Percentiles rank a stretch among this genome's conserved stretches.
These are phyloP conservation scores for Dentipellis fragilis DNA, from an alignment of 768 basidiomycete genomes.

Conservation along the genomic window DNA sequence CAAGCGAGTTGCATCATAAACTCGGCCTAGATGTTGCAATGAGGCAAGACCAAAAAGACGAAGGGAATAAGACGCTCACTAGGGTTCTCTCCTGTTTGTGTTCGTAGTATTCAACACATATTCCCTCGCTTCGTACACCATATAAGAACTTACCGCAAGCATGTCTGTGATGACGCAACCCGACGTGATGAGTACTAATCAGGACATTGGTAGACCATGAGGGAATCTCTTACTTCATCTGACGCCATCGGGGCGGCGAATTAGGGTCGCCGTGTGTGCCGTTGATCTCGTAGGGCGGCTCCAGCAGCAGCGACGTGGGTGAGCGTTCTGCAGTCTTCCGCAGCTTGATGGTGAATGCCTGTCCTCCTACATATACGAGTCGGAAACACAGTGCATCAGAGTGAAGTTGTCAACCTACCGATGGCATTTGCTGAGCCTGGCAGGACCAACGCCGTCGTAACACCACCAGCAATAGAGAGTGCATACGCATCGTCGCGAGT, in stretches of 20 bases:
- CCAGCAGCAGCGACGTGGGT: slow-evolving; percentile 56
- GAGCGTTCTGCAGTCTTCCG: slow-evolving; percentile 64
- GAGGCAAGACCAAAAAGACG: too few relatives aligned
- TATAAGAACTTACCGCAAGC: slow-evolving; percentile 37
- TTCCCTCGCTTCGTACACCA: not conserved
- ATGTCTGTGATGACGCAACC: slow-evolving; percentile 29
- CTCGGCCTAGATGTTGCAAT: too few relatives aligned
- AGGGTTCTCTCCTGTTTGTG: slow-evolving; percentile 47
- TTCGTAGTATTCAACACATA: not conserved
- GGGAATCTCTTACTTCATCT: slow-evolving; percentile 51
- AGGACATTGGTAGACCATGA: not conserved
- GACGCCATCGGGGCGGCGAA: slow-evolving; percentile 37
- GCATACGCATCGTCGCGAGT: slow-evolving; percentile 69
- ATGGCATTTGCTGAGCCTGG: slow-evolving; percentile 67
- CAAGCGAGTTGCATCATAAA: slow-evolving; percentile 41
- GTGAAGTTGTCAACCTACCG: slow-evolving; percentile 27
- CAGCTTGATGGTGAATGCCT: slow-evolving; percentile 70
- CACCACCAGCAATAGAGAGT: slow-evolving; percentile 66
- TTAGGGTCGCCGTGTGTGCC: slow-evolving; percentile 22
- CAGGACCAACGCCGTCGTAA: slow-evolving; percentile 67
- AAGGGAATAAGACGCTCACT: slow-evolving; percentile 14
- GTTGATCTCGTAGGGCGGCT: slow-evolving; percentile 55
- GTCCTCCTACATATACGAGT: slow-evolving; percentile 41
- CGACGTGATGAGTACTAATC: not conserved
- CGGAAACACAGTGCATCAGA: slow-evolving; percentile 1